phyloP scores from a whole-genome alignment of 78 protist species.

The Salpingoeca rosetta region DNA sequence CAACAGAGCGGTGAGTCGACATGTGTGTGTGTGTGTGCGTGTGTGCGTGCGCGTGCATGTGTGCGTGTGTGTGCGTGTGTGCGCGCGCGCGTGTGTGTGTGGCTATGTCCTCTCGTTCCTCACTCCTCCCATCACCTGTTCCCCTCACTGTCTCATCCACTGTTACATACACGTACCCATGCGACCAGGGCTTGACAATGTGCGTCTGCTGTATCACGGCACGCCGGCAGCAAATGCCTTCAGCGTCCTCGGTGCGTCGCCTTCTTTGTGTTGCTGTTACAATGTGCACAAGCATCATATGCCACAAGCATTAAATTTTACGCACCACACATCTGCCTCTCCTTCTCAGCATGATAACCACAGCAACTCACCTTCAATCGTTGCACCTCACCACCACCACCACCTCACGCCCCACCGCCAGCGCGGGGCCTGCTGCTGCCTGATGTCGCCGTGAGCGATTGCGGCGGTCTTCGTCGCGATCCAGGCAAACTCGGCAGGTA shows the following conservation, averaged over 20 bases:
- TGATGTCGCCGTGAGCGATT: too few relatives aligned
- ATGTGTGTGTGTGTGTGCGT: background rate
- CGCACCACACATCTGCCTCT: background rate
- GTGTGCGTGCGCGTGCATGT: background rate
- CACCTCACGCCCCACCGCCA: too few relatives aligned
- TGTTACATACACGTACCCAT: too few relatives aligned
- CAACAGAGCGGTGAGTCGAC: too few relatives aligned
- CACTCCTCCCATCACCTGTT: too few relatives aligned
- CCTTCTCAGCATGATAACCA: background rate
- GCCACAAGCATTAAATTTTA: constrained; percentile 15
- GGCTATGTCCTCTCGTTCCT: background rate
- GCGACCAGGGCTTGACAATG: background rate
- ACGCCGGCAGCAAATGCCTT: background rate
- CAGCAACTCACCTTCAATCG: background rate
- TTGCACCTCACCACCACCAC: background rate
- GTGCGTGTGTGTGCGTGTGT: background rate
- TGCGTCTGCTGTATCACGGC: constrained; percentile 16
- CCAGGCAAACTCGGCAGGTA: too few relatives aligned
- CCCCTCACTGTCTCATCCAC: too few relatives aligned
- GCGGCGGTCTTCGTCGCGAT: too few relatives aligned
- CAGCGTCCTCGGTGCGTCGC: constrained; percentile 19
- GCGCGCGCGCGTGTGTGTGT: background rate
- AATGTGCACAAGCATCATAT: constrained; percentile 5
- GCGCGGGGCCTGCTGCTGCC: too few relatives aligned
- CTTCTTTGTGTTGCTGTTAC: background rate